Base-by-base conservation (phyloP, 192 early-diverging fungal genomes). In the Linnemannia exigua region DNA sequence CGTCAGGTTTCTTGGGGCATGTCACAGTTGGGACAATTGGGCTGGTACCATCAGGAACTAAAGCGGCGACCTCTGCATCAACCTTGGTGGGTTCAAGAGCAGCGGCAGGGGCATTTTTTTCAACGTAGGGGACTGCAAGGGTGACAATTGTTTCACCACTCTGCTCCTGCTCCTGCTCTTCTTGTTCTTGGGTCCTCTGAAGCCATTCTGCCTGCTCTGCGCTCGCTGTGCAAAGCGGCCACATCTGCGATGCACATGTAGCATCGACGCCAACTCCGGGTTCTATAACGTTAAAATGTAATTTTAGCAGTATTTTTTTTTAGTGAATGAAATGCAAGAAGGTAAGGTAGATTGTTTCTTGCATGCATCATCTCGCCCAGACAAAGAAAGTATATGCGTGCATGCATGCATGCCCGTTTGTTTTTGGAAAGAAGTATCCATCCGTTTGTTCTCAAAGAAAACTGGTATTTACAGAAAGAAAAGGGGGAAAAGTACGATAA, bases 201-300 rank as follows among this genome's bases (percentile, higher is more conserved):
- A 52, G 0, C 12, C 75, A 52, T 19, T 76, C 75, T 31, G 58
- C 35, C 17, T 20, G 38, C n/a, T 28, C 67, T 16, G 66, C 8
- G 41, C 70, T 47, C 12, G 76, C 76, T n/a, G 73, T 63, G 58
- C 81, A 84, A 25, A 84, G 72, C 4, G 81, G 81, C 81, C 81
- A 84, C 37, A 38, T 51, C 47, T 70, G 44, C 19, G 54, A 35
- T 5, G 44, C 16, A 63, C 81, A 84, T 33, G 63, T 36, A 31
- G 33, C 3, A 63, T 84, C 81, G 17, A 78, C 52, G n/a, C 44
- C 33, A 31, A 84, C 76, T 33, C 54, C 38, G 28, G 75, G 50
- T 36, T 67, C 79, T 81, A 54, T 14, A 38, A 46, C 19, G 33
- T 44, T 44, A 44, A 9, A 44, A 67, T 16, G 37, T 17, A 25